phyloP scores from a whole-genome alignment of 768 basidiomycete species.

The Leccinum disarticulatum region DNA sequence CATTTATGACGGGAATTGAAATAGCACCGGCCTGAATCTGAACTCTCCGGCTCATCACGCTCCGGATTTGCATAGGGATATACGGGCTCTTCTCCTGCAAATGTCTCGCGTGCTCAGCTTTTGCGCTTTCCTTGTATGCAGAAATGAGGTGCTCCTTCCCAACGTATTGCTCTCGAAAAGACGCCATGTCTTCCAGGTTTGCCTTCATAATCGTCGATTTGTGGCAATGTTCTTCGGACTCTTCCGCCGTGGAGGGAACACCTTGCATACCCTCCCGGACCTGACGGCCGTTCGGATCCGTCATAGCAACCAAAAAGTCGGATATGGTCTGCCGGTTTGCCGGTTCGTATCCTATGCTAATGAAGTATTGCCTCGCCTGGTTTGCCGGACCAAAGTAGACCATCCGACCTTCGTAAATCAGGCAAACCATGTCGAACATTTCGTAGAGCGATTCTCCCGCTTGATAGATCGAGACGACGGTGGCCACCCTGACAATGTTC shows the following conservation, averaged over 20 bases:
- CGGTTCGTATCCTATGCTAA: conserved; percentile 55
- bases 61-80: conserved; percentile 46
- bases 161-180: conserved; percentile 46
- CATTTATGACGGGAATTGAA: conserved; percentile 32
- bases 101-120: conserved; percentile 52
- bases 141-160: conserved; percentile 42
- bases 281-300: conserved; percentile 62
- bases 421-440: conserved; percentile 41
- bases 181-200: conserved; percentile 49
- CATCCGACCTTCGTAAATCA: conserved; percentile 59
- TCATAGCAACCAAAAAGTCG: conserved; percentile 60
- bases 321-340: conserved; percentile 60
- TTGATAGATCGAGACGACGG: conserved; percentile 84
- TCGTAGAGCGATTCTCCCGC: conserved; percentile 69
- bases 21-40: conserved; percentile 46
- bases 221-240: conserved; percentile 53
- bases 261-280: conserved; percentile 30
- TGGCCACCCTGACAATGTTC: conserved; percentile 50
- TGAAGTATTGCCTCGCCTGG: conserved; percentile 57
- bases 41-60: conserved; percentile 47
- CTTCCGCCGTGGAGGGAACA: conserved; percentile 48
- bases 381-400: conserved; percentile 59
- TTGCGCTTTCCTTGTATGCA: conserved; percentile 50
- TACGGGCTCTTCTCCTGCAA: conserved; percentile 46
- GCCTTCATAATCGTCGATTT: conserved; percentile 38